Percentiles rank a stretch among this genome's conserved stretches.
Evolutionary conservation across 202 grass and related monocot species (phyloP).

Genomic region (Sporobolus alterniflorus): DNA sequence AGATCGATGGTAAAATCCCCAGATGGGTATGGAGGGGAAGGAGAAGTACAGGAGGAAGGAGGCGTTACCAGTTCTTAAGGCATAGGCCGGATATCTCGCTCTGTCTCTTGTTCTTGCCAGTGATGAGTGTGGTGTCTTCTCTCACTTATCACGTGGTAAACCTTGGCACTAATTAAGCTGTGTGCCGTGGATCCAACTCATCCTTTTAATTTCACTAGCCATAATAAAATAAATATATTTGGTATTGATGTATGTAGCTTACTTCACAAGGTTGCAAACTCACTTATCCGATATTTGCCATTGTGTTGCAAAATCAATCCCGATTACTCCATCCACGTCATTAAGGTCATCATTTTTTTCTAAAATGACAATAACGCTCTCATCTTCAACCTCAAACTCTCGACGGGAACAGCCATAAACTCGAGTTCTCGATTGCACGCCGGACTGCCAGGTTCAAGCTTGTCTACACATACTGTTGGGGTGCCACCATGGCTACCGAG

Average conservation of each 20-base stretch:
- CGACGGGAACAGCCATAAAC: too few relatives aligned
- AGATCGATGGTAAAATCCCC: neutral
- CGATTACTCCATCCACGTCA: too few relatives aligned
- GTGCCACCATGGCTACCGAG: too few relatives aligned
- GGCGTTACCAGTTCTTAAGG: neutral
- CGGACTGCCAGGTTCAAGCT: too few relatives aligned
- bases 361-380: too few relatives aligned
- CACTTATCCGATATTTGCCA: too few relatives aligned
- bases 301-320: too few relatives aligned
- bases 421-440: too few relatives aligned
- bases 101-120: neutral
- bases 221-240: neutral
- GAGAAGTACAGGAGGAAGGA: neutral
- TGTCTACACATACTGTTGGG: too few relatives aligned
- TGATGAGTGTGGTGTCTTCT: neutral
- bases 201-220: neutral
- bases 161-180: neutral
- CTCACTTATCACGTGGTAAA: neutral
- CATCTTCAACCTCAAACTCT: too few relatives aligned
- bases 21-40: neutral
- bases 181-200: neutral
- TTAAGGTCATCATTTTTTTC: too few relatives aligned
- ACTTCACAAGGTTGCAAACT: neutral
- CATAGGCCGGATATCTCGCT: neutral
- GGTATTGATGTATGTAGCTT: neutral